Evolutionary conservation across 2,329 filamentous ascomycete species (phyloP).

Genomic region (Phyllosticta capitalensis): DNA sequence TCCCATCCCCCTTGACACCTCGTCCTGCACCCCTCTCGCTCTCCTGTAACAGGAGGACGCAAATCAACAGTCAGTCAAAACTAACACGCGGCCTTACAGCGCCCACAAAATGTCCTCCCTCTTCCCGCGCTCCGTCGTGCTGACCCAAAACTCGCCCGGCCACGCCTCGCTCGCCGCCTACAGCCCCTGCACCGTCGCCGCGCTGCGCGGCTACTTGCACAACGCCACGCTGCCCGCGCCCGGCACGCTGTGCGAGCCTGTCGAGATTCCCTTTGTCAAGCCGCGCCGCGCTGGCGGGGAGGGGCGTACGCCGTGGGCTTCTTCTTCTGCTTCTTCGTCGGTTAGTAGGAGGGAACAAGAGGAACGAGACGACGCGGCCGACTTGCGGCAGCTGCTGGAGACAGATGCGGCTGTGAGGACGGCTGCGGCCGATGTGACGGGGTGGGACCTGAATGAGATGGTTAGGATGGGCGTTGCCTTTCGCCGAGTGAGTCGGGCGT

Average conservation of each 20-base stretch:
- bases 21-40: too few relatives aligned
- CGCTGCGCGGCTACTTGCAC: slow-evolving; percentile 32
- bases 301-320: not conserved
- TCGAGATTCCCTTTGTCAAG: slow-evolving; percentile 5
- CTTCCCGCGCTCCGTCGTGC: slow-evolving; percentile 20
- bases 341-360: too few relatives aligned
- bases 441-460: not conserved
- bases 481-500: not conserved
- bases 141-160: slow-evolving; percentile 24
- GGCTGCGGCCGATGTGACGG: not conserved
- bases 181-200: slow-evolving; percentile 25
- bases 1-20: too few relatives aligned
- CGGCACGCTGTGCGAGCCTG: slow-evolving; percentile 3
- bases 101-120: slow-evolving; percentile 4
- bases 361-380: too few relatives aligned
- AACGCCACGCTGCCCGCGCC: slow-evolving; percentile 24
- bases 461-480: not conserved
- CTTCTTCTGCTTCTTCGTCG: too few relatives aligned
- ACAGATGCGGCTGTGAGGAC: too few relatives aligned
- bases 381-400: too few relatives aligned
- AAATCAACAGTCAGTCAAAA: too few relatives aligned
- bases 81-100: not conserved
- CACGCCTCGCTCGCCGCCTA: slow-evolving; percentile 38
- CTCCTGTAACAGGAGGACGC: too few relatives aligned
- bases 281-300: not conserved